Conservation (phyloP, 345 rosid genomes). For the Noccaea bulbosa region DNA sequence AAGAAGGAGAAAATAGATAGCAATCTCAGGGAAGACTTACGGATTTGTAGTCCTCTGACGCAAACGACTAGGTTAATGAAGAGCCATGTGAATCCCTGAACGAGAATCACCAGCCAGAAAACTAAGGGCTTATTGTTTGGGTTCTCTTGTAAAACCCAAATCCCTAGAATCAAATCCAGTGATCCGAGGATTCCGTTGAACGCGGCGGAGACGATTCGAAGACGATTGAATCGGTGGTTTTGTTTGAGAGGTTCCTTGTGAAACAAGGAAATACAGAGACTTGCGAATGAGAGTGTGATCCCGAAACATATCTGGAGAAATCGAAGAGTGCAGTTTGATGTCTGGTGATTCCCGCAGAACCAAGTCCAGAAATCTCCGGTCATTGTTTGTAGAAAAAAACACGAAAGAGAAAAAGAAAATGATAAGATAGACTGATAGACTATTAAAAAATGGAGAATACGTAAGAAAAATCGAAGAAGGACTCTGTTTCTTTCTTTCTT, state of each 20-base stretch:
- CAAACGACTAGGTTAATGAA: constrained; percentile 56
- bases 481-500: constrained; percentile 10
- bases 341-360: constrained; percentile 62
- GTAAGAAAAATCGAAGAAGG: not conserved
- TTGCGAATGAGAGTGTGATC: constrained; percentile 51
- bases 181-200: constrained; percentile 69
- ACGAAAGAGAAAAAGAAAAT: constrained; percentile 7
- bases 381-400: constrained; percentile 3
- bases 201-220: constrained; percentile 56
- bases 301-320: constrained; percentile 57
- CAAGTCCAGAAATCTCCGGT: constrained; percentile 55
- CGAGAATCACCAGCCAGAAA: constrained; percentile 54
- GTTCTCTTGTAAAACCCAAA: constrained; percentile 65
- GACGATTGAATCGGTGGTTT: constrained; percentile 32
- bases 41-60: constrained; percentile 47
- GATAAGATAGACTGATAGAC: not conserved
- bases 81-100: constrained; percentile 76
- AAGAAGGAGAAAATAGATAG: constrained; percentile 60
- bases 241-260: constrained; percentile 45
- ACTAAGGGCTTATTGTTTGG: constrained; percentile 51
- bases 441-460: not conserved
- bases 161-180: constrained; percentile 56
- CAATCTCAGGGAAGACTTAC: constrained; percentile 48
- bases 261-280: constrained; percentile 52
- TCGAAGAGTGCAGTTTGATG: constrained; percentile 58